phyloP scores from a whole-genome alignment of 1,284 basidiomycete species.

The Moesziomyces parantarcticus region DNA sequence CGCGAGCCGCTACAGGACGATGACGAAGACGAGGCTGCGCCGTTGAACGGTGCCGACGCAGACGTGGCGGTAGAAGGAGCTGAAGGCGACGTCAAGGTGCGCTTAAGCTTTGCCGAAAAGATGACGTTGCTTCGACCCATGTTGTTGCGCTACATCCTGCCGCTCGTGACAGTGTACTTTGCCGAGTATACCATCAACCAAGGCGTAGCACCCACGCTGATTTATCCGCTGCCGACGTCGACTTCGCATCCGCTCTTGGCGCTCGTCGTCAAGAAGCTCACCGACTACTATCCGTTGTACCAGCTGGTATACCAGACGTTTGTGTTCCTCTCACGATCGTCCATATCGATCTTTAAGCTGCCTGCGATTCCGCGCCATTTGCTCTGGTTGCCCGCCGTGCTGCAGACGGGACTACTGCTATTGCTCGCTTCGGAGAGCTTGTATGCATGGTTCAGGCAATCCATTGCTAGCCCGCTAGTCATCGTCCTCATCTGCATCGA shows the following conservation, averaged over 20 bases:
- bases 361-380: conserved; percentile 80
- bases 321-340: conserved; percentile 93
- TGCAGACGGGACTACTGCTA: conserved; percentile 76
- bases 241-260: conserved; percentile 75
- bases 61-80: background rate
- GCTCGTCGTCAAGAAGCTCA: conserved; percentile 82
- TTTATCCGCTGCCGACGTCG: conserved; percentile 83
- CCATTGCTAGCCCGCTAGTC: conserved; percentile 60
- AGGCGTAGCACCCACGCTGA: conserved; percentile 79
- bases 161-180: conserved; percentile 64
- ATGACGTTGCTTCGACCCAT: conserved; percentile 61
- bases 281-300: conserved; percentile 89
- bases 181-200: conserved; percentile 68
- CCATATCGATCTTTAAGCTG: conserved; percentile 82
- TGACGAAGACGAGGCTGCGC: background rate
- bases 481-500: conserved; percentile 64
- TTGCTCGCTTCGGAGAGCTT: conserved; percentile 75
- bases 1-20: background rate
- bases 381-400: conserved; percentile 79
- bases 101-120: conserved; percentile 57
- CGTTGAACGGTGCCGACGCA: background rate
- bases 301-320: conserved; percentile 76
- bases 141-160: conserved; percentile 61
- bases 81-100: conserved; percentile 6
- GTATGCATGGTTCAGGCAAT: conserved; percentile 59